Conservation (phyloP, 2,329 filamentous ascomycete species). For the Penicillium sclerotigenum region DNA sequence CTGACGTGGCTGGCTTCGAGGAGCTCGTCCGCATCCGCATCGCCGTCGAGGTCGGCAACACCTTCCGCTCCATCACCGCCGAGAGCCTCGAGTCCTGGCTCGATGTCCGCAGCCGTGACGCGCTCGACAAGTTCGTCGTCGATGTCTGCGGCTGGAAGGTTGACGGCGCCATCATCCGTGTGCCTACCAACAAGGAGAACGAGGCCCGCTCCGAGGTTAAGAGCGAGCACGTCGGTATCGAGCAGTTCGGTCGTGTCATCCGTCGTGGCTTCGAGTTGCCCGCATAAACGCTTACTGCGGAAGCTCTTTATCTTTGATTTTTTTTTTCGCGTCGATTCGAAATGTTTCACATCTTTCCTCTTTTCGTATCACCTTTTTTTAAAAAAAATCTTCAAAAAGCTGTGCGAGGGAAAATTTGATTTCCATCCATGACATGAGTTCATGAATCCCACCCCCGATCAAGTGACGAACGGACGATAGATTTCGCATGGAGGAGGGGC, state of each 20-base stretch:
- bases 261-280: constrained; percentile 82
- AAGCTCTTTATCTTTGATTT: constrained; percentile 12
- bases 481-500: constrained; percentile 27
- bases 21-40: constrained; percentile 89
- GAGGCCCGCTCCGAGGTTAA: constrained; percentile 96
- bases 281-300: constrained; percentile 45
- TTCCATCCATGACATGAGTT: constrained; percentile 23
- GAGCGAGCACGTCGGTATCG: constrained; percentile 75
- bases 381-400: constrained; percentile 5
- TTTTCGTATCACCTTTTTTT: constrained; percentile 17
- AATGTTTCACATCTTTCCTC: constrained; percentile 9
- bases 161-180: constrained; percentile 61
- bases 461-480: constrained; percentile 24
- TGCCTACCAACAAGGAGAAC: constrained; percentile 94
- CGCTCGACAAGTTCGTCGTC: constrained; percentile 72
- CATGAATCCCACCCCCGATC: constrained; percentile 25
- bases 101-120: constrained; percentile 62
- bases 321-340: constrained; percentile 9
- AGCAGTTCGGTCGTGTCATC: constrained; percentile 62
- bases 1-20: constrained; percentile 93
- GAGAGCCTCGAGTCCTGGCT: constrained; percentile 71
- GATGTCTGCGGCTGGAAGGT: constrained; percentile 87
- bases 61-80: constrained; percentile 69
- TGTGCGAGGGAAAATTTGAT: constrained; percentile 13
- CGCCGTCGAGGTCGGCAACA: constrained; percentile 77